Evolutionary conservation across 2,329 filamentous ascomycete species (phyloP).

Genomic region (Fusarium sarcochroum): DNA sequence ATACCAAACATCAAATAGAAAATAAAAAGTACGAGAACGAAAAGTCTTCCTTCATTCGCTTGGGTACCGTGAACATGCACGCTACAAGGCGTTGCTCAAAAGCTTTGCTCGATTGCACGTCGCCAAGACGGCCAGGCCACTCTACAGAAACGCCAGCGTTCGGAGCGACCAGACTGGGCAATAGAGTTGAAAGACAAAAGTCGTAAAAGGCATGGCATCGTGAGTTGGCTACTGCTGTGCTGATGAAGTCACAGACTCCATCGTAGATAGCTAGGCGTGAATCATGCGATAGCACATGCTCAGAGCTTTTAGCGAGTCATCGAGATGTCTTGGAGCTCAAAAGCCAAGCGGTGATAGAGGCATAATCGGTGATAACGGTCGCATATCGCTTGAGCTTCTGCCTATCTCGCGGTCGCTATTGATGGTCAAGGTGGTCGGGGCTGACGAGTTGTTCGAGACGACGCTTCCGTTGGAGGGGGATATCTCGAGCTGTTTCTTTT

Average conservation of each 20-base stretch:
- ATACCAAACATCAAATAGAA: conserved; percentile 44
- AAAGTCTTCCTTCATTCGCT: conserved; percentile 24
- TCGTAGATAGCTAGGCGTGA: conserved; percentile 21
- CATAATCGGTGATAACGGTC: conserved; percentile 75
- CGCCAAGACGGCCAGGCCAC: conserved; percentile 24
- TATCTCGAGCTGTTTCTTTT: conserved; percentile 60
- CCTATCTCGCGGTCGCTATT: conserved; percentile 55
- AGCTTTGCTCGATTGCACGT: conserved; percentile 22
- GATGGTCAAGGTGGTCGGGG: conserved; percentile 63
- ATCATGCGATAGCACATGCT: conserved; percentile 12
- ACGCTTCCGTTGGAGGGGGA: conserved; percentile 61
- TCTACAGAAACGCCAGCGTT: conserved; percentile 33
- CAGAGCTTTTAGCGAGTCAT: conserved; percentile 16
- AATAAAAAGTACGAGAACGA: conserved; percentile 14
- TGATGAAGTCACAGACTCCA: conserved; percentile 32
- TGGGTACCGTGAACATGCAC: conserved; percentile 15
- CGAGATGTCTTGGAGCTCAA: conserved; percentile 47
- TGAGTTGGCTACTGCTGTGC: conserved; percentile 47
- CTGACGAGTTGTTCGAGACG: conserved; percentile 59
- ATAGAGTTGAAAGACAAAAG: conserved; percentile 35
- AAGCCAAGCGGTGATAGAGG: conserved; percentile 75
- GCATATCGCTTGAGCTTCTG: conserved; percentile 59
- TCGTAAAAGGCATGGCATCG: conserved; percentile 56
- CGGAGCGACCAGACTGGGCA: conserved; percentile 28
- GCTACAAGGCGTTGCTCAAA: conserved; percentile 7